Conservation (phyloP, 1,139 yeast genomes). For the Zygosaccharomyces sapae region DNA sequence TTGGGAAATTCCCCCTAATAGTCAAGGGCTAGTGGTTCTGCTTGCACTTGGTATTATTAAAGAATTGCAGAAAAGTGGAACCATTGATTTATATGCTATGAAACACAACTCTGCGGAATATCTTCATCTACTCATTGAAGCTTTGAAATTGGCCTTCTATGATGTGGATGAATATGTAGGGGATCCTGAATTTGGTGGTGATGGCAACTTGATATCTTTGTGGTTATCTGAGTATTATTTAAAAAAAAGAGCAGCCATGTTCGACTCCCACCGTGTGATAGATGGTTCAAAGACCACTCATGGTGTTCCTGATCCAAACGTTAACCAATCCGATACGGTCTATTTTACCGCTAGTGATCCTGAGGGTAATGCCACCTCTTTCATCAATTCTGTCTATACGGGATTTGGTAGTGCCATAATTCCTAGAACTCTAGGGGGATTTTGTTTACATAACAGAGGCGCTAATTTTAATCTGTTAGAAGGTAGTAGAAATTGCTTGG, state of each 20-base stretch:
- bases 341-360: slow-evolving; percentile 66
- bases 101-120: slow-evolving; percentile 70
- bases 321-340: slow-evolving; percentile 69
- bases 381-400: slow-evolving; percentile 70
- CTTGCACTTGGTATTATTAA: slow-evolving; percentile 63
- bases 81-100: slow-evolving; percentile 44
- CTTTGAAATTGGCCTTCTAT: slow-evolving; percentile 67
- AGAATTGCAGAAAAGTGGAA: slow-evolving; percentile 47
- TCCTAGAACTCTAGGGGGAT: slow-evolving; percentile 59
- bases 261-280: slow-evolving; percentile 41
- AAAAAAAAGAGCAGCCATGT: slow-evolving; percentile 46
- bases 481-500: slow-evolving; percentile 56
- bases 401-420: slow-evolving; percentile 71
- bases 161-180: slow-evolving; percentile 74
- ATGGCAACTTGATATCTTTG: slow-evolving; percentile 18
- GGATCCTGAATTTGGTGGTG: slow-evolving; percentile 43
- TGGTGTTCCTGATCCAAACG: slow-evolving; percentile 56
- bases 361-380: slow-evolving; percentile 78
- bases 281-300: slow-evolving; percentile 44
- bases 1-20: slow-evolving; percentile 82
- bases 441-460: slow-evolving; percentile 72
- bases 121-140: slow-evolving; percentile 63
- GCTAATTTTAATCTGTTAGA: slow-evolving; percentile 64
- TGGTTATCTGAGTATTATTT: slow-evolving; percentile 47
- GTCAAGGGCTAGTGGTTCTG: slow-evolving; percentile 72